Conservation (phyloP, 805 yeast species). For the Monosporozyma servazzii region DNA sequence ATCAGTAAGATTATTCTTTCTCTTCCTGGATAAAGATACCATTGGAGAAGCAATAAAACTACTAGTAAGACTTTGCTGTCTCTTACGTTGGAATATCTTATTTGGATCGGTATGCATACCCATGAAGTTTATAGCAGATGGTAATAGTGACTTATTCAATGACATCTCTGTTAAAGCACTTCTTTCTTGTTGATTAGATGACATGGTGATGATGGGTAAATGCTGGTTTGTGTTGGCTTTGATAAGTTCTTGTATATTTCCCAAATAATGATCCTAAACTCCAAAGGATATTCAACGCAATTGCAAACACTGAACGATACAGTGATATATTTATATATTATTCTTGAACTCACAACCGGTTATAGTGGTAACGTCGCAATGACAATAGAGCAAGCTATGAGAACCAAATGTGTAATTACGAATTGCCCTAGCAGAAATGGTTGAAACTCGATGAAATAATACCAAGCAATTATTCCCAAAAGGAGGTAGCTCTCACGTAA, state of each 20-base stretch:
- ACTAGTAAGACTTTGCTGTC: not conserved
- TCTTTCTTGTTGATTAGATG: not conserved
- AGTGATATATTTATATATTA: not conserved
- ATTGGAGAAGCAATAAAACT: constrained; percentile 2
- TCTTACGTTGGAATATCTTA: not conserved
- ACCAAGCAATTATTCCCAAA: not conserved
- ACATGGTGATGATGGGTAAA: not conserved
- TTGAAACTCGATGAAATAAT: not conserved
- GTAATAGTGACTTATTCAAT: not conserved
- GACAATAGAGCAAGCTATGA: not conserved
- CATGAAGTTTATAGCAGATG: not conserved
- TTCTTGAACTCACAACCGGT: not conserved
- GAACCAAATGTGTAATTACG: not conserved
- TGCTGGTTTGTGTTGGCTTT: not conserved
- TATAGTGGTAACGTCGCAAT: not conserved
- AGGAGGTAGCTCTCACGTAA: not conserved
- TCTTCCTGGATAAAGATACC: not conserved
- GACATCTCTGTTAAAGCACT: not conserved
- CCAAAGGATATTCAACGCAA: not conserved
- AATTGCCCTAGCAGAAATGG: not conserved
- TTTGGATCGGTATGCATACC: not conserved
- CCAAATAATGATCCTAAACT: not conserved
- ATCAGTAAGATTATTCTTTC: not conserved
- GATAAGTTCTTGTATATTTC: not conserved
- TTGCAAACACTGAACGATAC: not conserved